Conservation (phyloP, 768 basidiomycete genomes). For the Mycena vitilis region DNA sequence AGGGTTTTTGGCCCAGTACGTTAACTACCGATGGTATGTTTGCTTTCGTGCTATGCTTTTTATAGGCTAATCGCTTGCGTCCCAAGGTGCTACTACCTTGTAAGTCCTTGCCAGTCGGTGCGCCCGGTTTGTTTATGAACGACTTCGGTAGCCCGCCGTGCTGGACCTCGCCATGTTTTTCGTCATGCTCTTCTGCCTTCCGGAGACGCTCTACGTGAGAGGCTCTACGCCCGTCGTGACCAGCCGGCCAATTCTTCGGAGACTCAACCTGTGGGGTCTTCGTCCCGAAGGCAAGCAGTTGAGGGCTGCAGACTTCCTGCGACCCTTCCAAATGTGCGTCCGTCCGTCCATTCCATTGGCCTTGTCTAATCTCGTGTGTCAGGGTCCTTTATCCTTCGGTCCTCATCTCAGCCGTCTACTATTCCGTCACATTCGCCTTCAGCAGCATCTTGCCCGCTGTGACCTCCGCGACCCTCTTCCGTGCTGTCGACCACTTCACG, state of each 20-base stretch:
- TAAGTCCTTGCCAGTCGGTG: not conserved
- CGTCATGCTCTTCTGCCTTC: slow-evolving; percentile 38
- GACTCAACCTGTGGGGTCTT: slow-evolving; percentile 29
- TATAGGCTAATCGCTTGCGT: not conserved
- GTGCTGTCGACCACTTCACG: slow-evolving; percentile 25
- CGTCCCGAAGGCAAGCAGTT: slow-evolving; percentile 35
- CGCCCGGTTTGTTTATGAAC: not conserved
- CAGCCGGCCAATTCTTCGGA: slow-evolving; percentile 26
- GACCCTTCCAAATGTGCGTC: slow-evolving; percentile 33
- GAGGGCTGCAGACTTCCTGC: slow-evolving; percentile 27
- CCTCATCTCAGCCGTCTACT: slow-evolving; percentile 34
- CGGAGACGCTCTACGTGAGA: slow-evolving; percentile 32
- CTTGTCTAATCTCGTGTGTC: not conserved
- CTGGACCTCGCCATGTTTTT: slow-evolving; percentile 35
- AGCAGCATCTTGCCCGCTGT: slow-evolving; percentile 37
- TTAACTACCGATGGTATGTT: slow-evolving; percentile 30
- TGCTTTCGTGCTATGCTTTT: not conserved
- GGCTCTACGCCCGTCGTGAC: slow-evolving; percentile 28
- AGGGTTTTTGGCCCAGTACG: slow-evolving; percentile 30
- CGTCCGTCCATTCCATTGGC: not conserved
- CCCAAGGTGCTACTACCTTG: slow-evolving; percentile 36
- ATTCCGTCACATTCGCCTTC: slow-evolving; percentile 27
- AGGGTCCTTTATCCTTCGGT: slow-evolving; percentile 34
- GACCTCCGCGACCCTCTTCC: slow-evolving; percentile 37
- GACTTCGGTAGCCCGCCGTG: slow-evolving; percentile 22